These are phyloP conservation scores for Saccharomycopsis guyanensis DNA, from an alignment of 805 yeast species.

Conservation along the genomic window DNA sequence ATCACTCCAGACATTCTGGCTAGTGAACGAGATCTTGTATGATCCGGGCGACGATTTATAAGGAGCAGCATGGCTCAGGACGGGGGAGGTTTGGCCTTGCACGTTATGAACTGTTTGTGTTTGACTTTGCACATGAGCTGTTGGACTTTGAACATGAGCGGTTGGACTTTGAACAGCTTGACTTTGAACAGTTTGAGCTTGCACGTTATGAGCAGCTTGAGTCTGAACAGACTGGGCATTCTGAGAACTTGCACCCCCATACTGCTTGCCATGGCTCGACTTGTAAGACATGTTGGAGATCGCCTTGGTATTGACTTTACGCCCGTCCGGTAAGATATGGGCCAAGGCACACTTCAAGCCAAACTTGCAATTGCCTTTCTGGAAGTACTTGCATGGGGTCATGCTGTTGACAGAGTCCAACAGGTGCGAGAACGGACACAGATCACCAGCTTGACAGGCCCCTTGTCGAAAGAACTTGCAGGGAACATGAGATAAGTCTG, in stretches of 20 bases:
- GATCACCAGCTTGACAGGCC: conserved; percentile 85
- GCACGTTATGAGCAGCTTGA: no score
- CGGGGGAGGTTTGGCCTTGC: background rate
- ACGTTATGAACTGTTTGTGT: background rate
- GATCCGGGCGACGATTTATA: background rate
- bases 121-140: no score
- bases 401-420: conserved; percentile 44
- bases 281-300: background rate
- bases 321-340: conserved; percentile 83
- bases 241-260: background rate
- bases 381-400: conserved; percentile 84
- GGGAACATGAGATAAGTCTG: conserved; percentile 85
- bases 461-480: conserved; percentile 92
- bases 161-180: background rate
- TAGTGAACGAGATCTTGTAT: background rate
- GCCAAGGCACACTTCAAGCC: conserved; percentile 93
- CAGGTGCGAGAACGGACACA: conserved; percentile 88
- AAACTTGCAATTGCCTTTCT: conserved; percentile 94
- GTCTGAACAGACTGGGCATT: background rate
- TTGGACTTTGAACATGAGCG: background rate
- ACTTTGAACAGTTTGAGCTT: background rate
- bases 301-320: conserved; percentile 55
- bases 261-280: background rate
- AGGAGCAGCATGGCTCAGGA: background rate
- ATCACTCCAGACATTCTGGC: background rate